Base-by-base conservation (phyloP, 192 early-diverging fungal species). In the Entomortierella chlamydospora region DNA sequence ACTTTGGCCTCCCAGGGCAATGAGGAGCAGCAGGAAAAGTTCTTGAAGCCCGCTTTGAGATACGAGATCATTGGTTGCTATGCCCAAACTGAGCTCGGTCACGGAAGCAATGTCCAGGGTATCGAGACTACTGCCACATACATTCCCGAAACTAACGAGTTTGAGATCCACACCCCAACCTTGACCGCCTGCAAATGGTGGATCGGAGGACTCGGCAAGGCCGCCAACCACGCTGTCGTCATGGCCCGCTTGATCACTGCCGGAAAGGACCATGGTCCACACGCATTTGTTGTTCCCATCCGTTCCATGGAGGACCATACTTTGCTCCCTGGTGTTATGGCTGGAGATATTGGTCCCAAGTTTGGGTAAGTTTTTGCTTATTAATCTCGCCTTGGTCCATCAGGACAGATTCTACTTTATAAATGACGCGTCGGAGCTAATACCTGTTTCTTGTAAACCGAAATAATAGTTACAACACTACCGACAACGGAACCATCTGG, bases 271-370 rank as follows among this genome's bases (percentile, higher is more conserved):
- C 84, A 84, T 67, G 95, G 95, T 20, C 91, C 93, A 11, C 92
- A 93, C 63, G 91, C 94, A 2, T 92, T 96, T 61, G 82, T 90
- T 28, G 93, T 95, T 42, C 95, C 90, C 12, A 90, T 96, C 42
- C 93, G 95, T 59, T 91, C 90, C 22, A 77, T 90, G 30, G 83
- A 88, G 63, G 87, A 90, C 60, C 95, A 96, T 81, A 83, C 74
- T 64, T 89, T 91, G 58, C 73, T 96, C 60, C 73, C 85, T 4
- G 94, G 95, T 58, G 87, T 96, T 60, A 93, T 89, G 42, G 90
- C 94, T n/a, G 93, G 93, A 52, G 94, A 96, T 62, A 88, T 96
- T 72, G 95, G 95, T 15, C 92, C 93, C 49, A 96, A 96, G 87
- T 92, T 94, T 65, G 95, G 95, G 81, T 84, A 82, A 62, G 70